A percentile compares a stretch with the other conserved stretches of the same genome.
Evolutionary conservation across 352 stramenopile genomes (phyloP).

Genomic region (Paralagenidium karlingii): DNA sequence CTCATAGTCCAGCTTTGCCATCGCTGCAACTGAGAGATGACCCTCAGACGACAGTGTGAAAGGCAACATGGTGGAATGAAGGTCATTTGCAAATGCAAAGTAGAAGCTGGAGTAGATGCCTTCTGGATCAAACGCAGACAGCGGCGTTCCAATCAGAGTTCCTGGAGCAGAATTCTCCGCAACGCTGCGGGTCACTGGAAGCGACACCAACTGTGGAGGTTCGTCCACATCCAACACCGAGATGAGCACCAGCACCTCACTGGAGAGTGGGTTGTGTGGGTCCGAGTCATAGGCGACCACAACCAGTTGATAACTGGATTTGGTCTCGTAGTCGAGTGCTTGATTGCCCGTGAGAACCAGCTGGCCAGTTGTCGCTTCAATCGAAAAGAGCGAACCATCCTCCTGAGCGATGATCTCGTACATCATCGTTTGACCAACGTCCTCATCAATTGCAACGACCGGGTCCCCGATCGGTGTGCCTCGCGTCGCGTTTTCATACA

Average conservation of each 20-base stretch:
- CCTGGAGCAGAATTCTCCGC: not conserved
- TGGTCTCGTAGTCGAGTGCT: not conserved
- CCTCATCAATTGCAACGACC: not conserved
- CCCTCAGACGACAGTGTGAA: too few species aligned
- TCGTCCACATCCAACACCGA: slow-evolving; percentile 27
- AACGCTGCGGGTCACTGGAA: not conserved
- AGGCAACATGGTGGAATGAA: not conserved
- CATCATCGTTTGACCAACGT: not conserved
- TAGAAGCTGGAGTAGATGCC: not conserved
- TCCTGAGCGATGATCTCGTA: not conserved
- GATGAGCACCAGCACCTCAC: slow-evolving; percentile 13
- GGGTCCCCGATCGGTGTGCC: not conserved
- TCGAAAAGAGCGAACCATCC: not conserved
- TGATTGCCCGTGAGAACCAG: not conserved
- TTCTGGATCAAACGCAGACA: not conserved
- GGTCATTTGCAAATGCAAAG: not conserved
- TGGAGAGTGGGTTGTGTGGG: slow-evolving; percentile 5
- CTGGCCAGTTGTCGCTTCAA: not conserved
- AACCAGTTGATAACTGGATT: not conserved
- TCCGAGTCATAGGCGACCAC: not conserved
- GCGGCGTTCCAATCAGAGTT: not conserved
- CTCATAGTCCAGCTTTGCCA: slow-evolving; percentile 14
- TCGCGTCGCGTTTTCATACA: not conserved
- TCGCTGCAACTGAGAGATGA: too few species aligned
- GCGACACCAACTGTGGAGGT: not conserved